Base-by-base conservation (phyloP, 1,284 basidiomycete genomes). In the Heterobasidion parviporum region DNA sequence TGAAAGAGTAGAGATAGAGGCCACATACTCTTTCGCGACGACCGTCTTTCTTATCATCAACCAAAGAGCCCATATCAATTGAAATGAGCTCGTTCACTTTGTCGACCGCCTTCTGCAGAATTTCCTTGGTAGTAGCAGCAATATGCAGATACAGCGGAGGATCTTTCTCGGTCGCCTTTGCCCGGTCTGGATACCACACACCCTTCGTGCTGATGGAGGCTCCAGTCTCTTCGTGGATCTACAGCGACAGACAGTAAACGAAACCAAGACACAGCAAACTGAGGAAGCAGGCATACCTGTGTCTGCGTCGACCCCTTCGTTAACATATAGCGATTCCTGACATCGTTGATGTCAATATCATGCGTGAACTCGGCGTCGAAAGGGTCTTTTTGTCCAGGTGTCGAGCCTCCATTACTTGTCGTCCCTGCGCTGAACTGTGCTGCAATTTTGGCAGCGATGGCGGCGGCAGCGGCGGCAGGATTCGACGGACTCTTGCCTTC, bases 321-420 rank as follows among this genome's bases (percentile, higher is more conserved):
- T 65, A 99, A 76, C 68, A 98, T 76, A 71, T 99, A 99, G 58
- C 96, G 80, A 73, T 99, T 99, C 64, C 95, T 77, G 56, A 96
- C 79, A 72, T 99, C 97, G 71, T 99, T 98, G 71, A 99, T 97
- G 69, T 98, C 95, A 59, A 99, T 87, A 69, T 98, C 94, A 64
- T 92, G 83, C 14, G 85, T 86, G 65, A 89, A 98, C 53, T 91
- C 92, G 46, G 80, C 90, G 60, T 94, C 92, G 58, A 91, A 83
- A 6, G 79, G 77, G 64, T 89, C 88, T 68, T 78, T 82, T 63
- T 71, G 71, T 34, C 78, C 78, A 48, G 75, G 70, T 57, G 75
- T 77, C 58, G 72, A 75, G 4, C 71, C 67, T 15, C 66, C 65
- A 44, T 67, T 67, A 44, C 66, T 71, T 48, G 66, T 72, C 2